Percentiles rank a stretch among this genome's conserved stretches.
Evolutionary conservation across 495 filamentous ascomycete species (phyloP).

Genomic region (Penicillium taxi): DNA sequence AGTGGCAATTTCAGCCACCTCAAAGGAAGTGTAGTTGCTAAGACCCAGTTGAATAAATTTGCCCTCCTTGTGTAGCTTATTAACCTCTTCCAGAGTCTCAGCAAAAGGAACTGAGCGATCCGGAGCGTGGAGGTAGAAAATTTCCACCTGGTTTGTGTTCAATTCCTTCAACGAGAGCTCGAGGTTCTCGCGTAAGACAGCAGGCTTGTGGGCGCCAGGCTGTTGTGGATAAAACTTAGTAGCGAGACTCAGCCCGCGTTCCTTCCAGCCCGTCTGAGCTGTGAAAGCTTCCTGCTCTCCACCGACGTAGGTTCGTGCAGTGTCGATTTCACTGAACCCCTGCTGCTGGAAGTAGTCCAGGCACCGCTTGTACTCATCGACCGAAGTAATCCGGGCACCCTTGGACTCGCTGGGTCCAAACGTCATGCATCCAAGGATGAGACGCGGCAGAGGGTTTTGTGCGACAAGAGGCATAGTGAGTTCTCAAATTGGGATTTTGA

Average conservation of each 20-base stretch:
- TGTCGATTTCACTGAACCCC: conserved; percentile 75
- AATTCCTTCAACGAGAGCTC: conserved; percentile 63
- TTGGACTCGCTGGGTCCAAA: conserved; percentile 44
- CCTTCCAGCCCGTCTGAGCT: conserved; percentile 65
- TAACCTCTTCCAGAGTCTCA: conserved; percentile 67
- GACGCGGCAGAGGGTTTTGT: conserved; percentile 40
- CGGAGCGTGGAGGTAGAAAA: conserved; percentile 82
- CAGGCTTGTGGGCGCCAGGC: conserved; percentile 52
- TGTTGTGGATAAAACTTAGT: conserved; percentile 70
- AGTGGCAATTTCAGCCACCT: conserved; percentile 82
- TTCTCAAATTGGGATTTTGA: background rate
- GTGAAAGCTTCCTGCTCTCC: conserved; percentile 80
- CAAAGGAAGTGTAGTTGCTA: conserved; percentile 80
- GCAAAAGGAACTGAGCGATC: conserved; percentile 72
- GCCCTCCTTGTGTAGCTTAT: conserved; percentile 77
- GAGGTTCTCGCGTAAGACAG: conserved; percentile 52
- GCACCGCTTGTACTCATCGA: conserved; percentile 54
- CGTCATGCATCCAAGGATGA: conserved; percentile 57
- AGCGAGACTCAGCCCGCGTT: conserved; percentile 72
- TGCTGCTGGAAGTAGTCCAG: conserved; percentile 63
- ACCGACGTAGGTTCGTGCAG: conserved; percentile 64
- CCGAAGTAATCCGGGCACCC: conserved; percentile 63
- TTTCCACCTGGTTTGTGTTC: conserved; percentile 69
- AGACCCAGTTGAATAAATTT: conserved; percentile 80
- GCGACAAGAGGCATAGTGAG: conserved; percentile 48